Percentiles rank a stretch among this genome's conserved stretches.
These are phyloP conservation scores for Epicoccum sorghinum DNA, from an alignment of 2,329 filamentous ascomycete species.

Conservation along the genomic window DNA sequence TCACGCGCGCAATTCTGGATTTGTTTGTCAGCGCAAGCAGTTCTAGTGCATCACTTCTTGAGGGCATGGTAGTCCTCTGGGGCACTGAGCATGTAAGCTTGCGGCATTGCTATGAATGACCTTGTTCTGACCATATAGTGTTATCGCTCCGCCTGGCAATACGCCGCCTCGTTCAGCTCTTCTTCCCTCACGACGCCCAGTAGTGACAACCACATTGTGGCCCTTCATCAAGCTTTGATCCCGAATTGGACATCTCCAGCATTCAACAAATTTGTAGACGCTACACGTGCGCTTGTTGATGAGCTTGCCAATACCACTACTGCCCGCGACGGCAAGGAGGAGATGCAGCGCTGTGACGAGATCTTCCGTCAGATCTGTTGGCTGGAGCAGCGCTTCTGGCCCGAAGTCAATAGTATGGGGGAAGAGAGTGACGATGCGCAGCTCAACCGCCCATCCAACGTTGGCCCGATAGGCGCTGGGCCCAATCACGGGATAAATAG, in stretches of 20 bases:
- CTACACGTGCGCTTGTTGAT: conserved; percentile 55
- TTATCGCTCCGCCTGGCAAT: conserved; percentile 57
- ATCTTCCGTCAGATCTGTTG: conserved; percentile 56
- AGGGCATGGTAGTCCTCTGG: conserved; percentile 76
- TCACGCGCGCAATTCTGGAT: conserved; percentile 63
- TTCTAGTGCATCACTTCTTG: conserved; percentile 61
- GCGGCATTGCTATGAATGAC: background rate
- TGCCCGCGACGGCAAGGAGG: conserved; percentile 54
- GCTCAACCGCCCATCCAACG: conserved; percentile 23
- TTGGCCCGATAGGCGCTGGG: conserved; percentile 24
- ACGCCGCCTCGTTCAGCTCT: conserved; percentile 52
- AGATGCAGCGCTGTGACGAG: conserved; percentile 55
- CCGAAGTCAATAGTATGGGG: conserved; percentile 57
- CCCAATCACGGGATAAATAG: conserved; percentile 31
- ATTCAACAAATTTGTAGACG: conserved; percentile 58
- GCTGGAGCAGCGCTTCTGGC: conserved; percentile 57
- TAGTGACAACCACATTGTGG: conserved; percentile 53
- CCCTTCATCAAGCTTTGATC: conserved; percentile 57
- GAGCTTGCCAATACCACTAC: conserved; percentile 57
- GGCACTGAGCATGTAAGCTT: conserved; percentile 68
- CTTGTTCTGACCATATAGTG: conserved; percentile 39
- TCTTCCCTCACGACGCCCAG: conserved; percentile 45
- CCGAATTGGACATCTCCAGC: conserved; percentile 59
- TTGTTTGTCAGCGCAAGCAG: conserved; percentile 64
- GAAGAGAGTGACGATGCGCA: conserved; percentile 49